Evolutionary conservation across 2,329 filamentous ascomycete species (phyloP).

Genomic region (Cladosporium sp.): DNA sequence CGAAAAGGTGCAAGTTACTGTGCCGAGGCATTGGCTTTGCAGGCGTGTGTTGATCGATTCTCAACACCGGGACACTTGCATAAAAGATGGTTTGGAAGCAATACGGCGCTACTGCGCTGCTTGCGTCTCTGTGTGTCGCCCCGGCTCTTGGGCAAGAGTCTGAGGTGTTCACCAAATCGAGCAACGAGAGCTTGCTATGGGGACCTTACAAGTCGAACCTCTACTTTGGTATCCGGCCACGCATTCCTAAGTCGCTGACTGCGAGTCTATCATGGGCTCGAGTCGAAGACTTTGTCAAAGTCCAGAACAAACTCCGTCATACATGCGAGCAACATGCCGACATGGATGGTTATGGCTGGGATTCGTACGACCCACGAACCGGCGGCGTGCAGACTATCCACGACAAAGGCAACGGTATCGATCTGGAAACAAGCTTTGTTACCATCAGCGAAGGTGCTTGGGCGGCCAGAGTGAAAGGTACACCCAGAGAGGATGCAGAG

Average conservation of each 20-base stretch:
- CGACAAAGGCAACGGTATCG: conserved; percentile 80
- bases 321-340: conserved; percentile 94
- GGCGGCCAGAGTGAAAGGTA: conserved; percentile 83
- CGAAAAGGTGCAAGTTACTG: neutral
- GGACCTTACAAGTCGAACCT: conserved; percentile 91
- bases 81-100: conserved; percentile 20
- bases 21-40: conserved; percentile 7
- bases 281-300: conserved; percentile 70
- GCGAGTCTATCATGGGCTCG: conserved; percentile 85
- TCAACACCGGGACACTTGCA: neutral
- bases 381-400: conserved; percentile 89
- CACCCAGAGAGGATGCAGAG: conserved; percentile 64
- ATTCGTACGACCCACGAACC: conserved; percentile 85
- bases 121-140: conserved; percentile 21
- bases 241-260: conserved; percentile 74
- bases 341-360: conserved; percentile 96
- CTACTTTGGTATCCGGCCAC: conserved; percentile 85
- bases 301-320: conserved; percentile 78
- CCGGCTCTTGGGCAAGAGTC: conserved; percentile 18
- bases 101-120: conserved; percentile 21
- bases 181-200: conserved; percentile 88
- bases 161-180: conserved; percentile 40
- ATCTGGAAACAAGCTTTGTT: conserved; percentile 89
- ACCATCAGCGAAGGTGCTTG: conserved; percentile 92
- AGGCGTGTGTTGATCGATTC: neutral